Percentiles rank a stretch among this genome's conserved stretches.
Conservation (phyloP, 768 basidiomycete genomes). For the Lactarius trivialis region DNA sequence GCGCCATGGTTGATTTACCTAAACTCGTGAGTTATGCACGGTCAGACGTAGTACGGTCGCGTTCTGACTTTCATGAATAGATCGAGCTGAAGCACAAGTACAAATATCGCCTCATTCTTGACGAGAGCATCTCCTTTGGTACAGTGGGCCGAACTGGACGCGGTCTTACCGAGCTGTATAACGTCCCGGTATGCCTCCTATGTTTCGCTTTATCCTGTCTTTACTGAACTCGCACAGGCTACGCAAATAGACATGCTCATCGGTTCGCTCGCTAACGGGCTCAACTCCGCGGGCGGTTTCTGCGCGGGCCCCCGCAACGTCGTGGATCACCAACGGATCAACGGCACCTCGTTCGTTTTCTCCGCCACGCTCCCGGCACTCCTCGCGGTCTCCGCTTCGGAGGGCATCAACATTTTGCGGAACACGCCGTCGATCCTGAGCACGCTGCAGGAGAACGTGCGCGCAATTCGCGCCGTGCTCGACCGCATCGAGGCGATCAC, state of each 20-base stretch:
- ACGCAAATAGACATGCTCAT: not conserved
- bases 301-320: not conserved
- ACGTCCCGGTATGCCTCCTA: slow-evolving; percentile 59
- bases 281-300: not conserved
- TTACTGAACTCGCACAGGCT: not conserved
- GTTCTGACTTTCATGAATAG: too few species aligned
- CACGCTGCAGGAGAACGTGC: not conserved
- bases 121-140: too few species aligned
- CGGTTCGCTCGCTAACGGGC: not conserved
- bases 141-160: slow-evolving; percentile 92
- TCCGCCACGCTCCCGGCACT: too few species aligned
- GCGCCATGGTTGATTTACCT: slow-evolving; percentile 86
- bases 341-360: too few species aligned
- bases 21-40: slow-evolving; percentile 61
- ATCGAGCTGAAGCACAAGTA: too few species aligned
- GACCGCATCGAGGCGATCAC: slow-evolving; percentile 78
- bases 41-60: not conserved
- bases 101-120: too few species aligned
- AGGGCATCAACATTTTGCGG: not conserved
- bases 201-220: not conserved
- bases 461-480: slow-evolving; percentile 55
- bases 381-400: not conserved
- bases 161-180: slow-evolving; percentile 91
- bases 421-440: slow-evolving; percentile 35
- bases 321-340: too few species aligned